These are phyloP conservation scores for Leucocoprinus sp. DNA, from an alignment of 768 basidiomycete genomes.

Conservation along the genomic window DNA sequence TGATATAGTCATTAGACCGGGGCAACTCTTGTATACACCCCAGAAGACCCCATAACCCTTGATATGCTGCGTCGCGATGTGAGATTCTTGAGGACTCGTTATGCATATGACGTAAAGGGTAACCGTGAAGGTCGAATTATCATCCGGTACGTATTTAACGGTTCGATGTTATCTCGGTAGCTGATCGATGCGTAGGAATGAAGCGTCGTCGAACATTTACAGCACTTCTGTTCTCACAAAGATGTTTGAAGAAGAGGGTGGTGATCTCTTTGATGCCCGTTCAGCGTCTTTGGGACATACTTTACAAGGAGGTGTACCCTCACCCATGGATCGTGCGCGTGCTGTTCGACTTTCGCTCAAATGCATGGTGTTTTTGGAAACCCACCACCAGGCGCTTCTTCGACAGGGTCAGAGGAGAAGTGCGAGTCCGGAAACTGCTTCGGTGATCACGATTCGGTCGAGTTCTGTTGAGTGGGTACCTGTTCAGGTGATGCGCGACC, in stretches of 20 bases:
- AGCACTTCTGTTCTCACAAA: slow-evolving; percentile 86
- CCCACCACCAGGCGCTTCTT: slow-evolving; percentile 54
- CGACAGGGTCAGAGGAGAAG: slow-evolving; percentile 42
- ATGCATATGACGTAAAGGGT: slow-evolving; percentile 78
- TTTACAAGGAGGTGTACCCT: slow-evolving; percentile 91
- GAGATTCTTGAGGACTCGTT: slow-evolving; percentile 79
- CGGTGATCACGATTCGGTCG: slow-evolving; percentile 88
- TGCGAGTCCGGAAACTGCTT: slow-evolving; percentile 61
- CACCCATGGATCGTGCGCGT: slow-evolving; percentile 87
- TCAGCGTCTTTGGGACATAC: slow-evolving; percentile 97
- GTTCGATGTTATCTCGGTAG: background rate
- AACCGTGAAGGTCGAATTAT: slow-evolving; percentile 91
- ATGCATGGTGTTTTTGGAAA: slow-evolving; percentile 92
- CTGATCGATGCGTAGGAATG: slow-evolving; percentile 48
- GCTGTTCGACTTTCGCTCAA: slow-evolving; percentile 85
- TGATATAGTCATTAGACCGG: slow-evolving; percentile 53
- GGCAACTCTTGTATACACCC: slow-evolving; percentile 89
- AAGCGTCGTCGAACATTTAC: slow-evolving; percentile 81
- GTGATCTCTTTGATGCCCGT: slow-evolving; percentile 83
- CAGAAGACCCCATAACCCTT: slow-evolving; percentile 82
- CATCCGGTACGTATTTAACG: slow-evolving; percentile 48
- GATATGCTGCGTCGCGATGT: slow-evolving; percentile 79
- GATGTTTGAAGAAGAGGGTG: slow-evolving; percentile 95
- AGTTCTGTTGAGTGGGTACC: slow-evolving; percentile 76
- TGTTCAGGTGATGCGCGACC: slow-evolving; percentile 72